These are phyloP conservation scores for Agrostemma githago DNA, from an alignment of 148 eudicot genomes.

Conservation along the genomic window DNA sequence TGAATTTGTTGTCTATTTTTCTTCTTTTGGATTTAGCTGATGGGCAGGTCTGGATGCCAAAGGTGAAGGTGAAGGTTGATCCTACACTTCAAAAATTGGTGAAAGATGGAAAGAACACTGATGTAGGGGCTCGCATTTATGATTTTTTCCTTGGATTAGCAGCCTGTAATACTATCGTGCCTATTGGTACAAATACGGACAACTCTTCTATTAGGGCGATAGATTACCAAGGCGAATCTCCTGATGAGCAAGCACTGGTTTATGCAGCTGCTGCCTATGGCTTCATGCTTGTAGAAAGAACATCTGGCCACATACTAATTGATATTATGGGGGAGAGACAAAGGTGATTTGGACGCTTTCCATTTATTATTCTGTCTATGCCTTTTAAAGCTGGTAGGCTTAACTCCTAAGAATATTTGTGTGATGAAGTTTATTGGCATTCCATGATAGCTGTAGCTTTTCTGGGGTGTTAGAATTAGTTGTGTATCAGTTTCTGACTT, in stretches of 20 bases:
- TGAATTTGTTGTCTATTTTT: conserved; percentile 5
- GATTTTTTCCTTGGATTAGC: conserved; percentile 94
- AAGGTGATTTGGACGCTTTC: conserved; percentile 41
- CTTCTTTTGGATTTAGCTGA: conserved; percentile 44
- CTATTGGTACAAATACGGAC: conserved; percentile 55
- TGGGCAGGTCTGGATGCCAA: conserved; percentile 66
- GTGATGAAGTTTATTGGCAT: neutral
- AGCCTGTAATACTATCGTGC: conserved; percentile 97
- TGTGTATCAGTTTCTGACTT: neutral
- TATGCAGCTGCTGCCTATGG: conserved; percentile 99
- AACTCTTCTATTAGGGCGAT: conserved; percentile 52
- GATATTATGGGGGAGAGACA: conserved; percentile 84
- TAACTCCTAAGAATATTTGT: neutral
- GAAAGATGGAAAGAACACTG: conserved; percentile 38
- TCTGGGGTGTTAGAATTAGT: neutral
- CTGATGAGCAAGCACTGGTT: conserved; percentile 98
- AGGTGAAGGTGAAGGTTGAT: conserved; percentile 85
- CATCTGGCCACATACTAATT: conserved; percentile 91
- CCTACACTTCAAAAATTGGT: conserved; percentile 49
- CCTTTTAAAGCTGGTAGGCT: conserved; percentile 8
- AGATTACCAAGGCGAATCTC: conserved; percentile 99
- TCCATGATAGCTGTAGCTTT: conserved; percentile 2
- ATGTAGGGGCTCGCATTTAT: conserved; percentile 41
- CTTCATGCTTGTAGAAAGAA: conserved; percentile 81
- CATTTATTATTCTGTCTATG: conserved; percentile 11